Percentiles rank a stretch among this genome's conserved stretches.
These are phyloP conservation scores for Epichloe hybrida DNA, from an alignment of 2,329 filamentous ascomycete species.

Conservation along the genomic window DNA sequence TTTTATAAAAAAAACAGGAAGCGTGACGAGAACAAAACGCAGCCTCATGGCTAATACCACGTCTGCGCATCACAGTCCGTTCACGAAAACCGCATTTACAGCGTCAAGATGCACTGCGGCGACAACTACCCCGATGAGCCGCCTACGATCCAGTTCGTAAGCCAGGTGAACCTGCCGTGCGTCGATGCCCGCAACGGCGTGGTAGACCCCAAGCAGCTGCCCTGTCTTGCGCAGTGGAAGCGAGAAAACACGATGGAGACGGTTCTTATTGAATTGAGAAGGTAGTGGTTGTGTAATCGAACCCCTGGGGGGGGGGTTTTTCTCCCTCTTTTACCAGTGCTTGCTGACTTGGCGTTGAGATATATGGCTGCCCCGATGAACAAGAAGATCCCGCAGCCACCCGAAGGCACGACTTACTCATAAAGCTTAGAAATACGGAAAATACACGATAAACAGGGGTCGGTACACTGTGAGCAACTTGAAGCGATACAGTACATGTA, in stretches of 20 bases:
- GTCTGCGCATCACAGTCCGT: slow-evolving; percentile 48
- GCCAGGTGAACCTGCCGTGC: slow-evolving; percentile 90
- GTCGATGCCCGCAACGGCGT: slow-evolving; percentile 69
- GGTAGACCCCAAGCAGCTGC: slow-evolving; percentile 73
- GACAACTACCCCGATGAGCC: slow-evolving; percentile 78
- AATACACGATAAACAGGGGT: neutral
- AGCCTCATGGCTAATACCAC: slow-evolving; percentile 4
- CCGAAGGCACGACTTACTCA: slow-evolving; percentile 56
- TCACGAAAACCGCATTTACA: slow-evolving; percentile 98
- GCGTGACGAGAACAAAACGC: neutral
- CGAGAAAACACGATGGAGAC: slow-evolving; percentile 92
- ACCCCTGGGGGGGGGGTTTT: neutral
- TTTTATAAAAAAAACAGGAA: neutral
- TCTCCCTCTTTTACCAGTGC: neutral
- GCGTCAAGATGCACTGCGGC: slow-evolving; percentile 91
- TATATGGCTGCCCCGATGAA: slow-evolving; percentile 86
- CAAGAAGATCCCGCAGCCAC: slow-evolving; percentile 91
- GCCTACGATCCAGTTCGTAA: slow-evolving; percentile 83
- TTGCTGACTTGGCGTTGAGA: slow-evolving; percentile 36
- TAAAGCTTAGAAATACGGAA: slow-evolving; percentile 7
- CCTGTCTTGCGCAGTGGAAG: slow-evolving; percentile 82
- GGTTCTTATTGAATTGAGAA: slow-evolving; percentile 71
- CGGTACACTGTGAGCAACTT: neutral
- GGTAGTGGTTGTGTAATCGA: slow-evolving; percentile 28
- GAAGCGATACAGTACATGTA: neutral